Base-by-base conservation (phyloP, 1,284 basidiomycete genomes). In the Porodaedalea pini region DNA sequence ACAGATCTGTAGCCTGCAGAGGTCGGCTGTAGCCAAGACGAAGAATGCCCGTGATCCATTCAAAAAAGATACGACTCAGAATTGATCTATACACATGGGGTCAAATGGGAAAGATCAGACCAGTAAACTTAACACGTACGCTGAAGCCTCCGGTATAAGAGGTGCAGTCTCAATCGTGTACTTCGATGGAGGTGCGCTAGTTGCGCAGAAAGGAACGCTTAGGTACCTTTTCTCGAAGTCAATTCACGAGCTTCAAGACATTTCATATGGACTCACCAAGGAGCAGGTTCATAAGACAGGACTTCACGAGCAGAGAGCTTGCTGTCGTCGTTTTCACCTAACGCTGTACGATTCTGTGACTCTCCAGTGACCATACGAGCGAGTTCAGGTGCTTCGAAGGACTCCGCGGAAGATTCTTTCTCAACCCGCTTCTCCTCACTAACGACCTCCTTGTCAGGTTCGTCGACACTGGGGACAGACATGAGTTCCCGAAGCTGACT, bases 1-100 rank as follows among this genome's bases (percentile, higher is more conserved):
- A 95, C n/a, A 96, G 75, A 71, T 97, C 94, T 0, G 85, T 74
- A 0, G 86, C 83, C 68, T 94, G 88, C 3, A 96, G 78, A 0
- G 93, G 88, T 4, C 93, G 80, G 13, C 83, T 80, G 68, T 90
- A 92, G 7, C 88, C 88, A 5, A 85, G 70, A 8, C 75, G 73
- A 69, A 92, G 79, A 52, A 93, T 74, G 2, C 85, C 81, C 0
- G 83, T 85, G 52, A 95, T 80, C 92, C 92, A 96, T 51, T 75
- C 73, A 66, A 82, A 86, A 54, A 79, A 80, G 39, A 85, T 62
- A n/a, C 75, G 66, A 43, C 74, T 78, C 64, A 81, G 75, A 43
- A 58, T 40, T 17, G 36, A 37, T 32, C 50, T 52, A 27, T 36
- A 15, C 4, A 48, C 15, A 31, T 15, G 11, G 19, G 4, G 31